These are phyloP conservation scores for Entophlyctis helioformis DNA, from an alignment of 192 early-diverging fungal genomes.

Conservation along the genomic window DNA sequence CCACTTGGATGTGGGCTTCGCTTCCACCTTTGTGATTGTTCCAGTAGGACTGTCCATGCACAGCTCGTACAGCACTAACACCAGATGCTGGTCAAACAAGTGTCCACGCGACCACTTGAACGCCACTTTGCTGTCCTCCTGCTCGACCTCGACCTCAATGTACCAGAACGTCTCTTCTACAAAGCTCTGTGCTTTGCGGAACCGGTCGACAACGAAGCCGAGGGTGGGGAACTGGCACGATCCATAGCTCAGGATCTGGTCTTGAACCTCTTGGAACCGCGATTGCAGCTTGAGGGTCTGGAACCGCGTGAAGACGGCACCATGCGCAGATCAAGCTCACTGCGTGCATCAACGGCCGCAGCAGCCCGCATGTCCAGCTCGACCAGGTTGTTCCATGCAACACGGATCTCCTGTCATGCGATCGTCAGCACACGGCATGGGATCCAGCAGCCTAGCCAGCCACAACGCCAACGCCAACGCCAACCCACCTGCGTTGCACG, in stretches of 20 bases:
- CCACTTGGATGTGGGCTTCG: constrained; percentile 72
- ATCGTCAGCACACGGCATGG: no score
- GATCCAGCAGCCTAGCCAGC: no score
- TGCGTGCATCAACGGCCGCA: constrained; percentile 69
- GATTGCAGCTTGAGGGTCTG: constrained; percentile 61
- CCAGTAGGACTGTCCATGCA: constrained; percentile 54
- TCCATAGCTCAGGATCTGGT: constrained; percentile 33
- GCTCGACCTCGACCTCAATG: constrained; percentile 41
- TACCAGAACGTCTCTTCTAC: constrained; percentile 87
- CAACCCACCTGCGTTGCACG: constrained; percentile 54
- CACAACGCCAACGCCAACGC: not conserved
- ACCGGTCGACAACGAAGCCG: constrained; percentile 90
- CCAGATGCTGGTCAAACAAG: constrained; percentile 65
- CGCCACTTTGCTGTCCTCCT: constrained; percentile 29
- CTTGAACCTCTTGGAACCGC: constrained; percentile 38
- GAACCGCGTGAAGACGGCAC: constrained; percentile 86
- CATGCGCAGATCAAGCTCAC: constrained; percentile 88
- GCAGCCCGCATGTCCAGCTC: constrained; percentile 64
- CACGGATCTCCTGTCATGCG: constrained; percentile 59
- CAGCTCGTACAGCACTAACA: constrained; percentile 58
- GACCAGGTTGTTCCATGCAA: constrained; percentile 60
- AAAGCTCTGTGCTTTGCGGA: constrained; percentile 61
- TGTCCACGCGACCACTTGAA: constrained; percentile 68
- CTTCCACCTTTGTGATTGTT: constrained; percentile 40
- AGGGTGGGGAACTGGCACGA: constrained; percentile 95